Base-by-base conservation (phyloP, 2,329 filamentous ascomycete genomes). In the Phialophora verrucosa region DNA sequence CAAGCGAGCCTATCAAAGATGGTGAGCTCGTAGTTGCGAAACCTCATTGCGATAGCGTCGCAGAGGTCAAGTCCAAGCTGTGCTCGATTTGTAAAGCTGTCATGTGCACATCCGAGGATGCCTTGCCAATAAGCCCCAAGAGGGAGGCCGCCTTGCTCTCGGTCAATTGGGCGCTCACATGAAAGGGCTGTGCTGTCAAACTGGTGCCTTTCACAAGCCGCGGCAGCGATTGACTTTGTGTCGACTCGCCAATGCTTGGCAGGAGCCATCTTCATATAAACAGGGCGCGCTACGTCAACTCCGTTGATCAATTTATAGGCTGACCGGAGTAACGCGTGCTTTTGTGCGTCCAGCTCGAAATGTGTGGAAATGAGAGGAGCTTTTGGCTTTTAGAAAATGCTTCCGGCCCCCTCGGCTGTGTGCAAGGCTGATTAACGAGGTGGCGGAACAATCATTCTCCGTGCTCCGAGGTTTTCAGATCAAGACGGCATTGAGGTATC, bases 81-180 rank as follows among this genome's bases (percentile, higher is more conserved):
- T 60, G 2, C 23, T 10, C 27, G 38, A 47, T 49, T 20, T 49
- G 20, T 20, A 14, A 60, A 51, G 23, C 38, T 32, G 20, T 60
- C 42, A 59, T 59, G 32, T 59, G 56, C n/a, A 27, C 23, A 59
- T 42, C 56, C 35, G n/a, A 42, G 20, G 58, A 20, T 31, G 42
- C 58, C 58, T 60, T 49, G 35, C 25, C 35, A 32, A 32, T 49
- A 14, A 32, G 47, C 20, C 12, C 20, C 25, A 60, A 55, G 11
- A 35, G 10, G 38, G 29, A 55, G 17, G 53, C 53, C 14, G 53
- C 53, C 53, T 55, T 25, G 29, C 53, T 31, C 53, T 55, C 12
- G 53, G n/a, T 51, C 2, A 3, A 44, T 3, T 29, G 49, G 49
- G 49, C 49, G 49, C 32, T 51, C 49, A 29, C 20, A 25, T 4